Conservation (phyloP, 805 yeast species). For the Kodamaea lidongshanica region DNA sequence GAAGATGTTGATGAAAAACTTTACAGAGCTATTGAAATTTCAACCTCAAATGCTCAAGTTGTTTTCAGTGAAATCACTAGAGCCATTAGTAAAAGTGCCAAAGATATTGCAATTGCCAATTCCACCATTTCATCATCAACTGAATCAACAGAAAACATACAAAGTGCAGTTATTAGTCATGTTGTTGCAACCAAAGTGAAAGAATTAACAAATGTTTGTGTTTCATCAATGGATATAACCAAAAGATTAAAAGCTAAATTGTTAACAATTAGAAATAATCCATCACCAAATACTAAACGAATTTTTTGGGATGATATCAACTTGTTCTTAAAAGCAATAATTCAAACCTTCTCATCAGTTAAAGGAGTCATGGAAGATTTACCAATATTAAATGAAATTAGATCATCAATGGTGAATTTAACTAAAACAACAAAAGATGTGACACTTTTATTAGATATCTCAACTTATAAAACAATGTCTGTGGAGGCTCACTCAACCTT, state of each 20-base stretch:
- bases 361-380: conserved; percentile 77
- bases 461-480: conserved; percentile 28
- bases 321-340: conserved; percentile 72
- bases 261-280: conserved; percentile 42
- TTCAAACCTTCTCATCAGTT: conserved; percentile 76
- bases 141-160: conserved; percentile 7
- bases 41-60: conserved; percentile 64
- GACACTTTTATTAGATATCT: conserved; percentile 69
- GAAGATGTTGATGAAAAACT: conserved; percentile 61
- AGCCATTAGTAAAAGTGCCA: conserved; percentile 61
- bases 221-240: conserved; percentile 77
- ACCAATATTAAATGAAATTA: conserved; percentile 70
- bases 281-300: conserved; percentile 47
- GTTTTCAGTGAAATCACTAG: conserved; percentile 69
- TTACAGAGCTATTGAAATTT: conserved; percentile 56
- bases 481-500: conserved; percentile 13
- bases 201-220: conserved; percentile 72
- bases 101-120: conserved; percentile 32
- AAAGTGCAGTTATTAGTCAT: conserved; percentile 20
- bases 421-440: conserved; percentile 90
- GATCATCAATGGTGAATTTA: conserved; percentile 72
- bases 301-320: conserved; percentile 83
- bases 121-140: conserved; percentile 7
- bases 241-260: conserved; percentile 55
- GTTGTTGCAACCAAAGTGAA: conserved; percentile 57